Percentiles rank a stretch among this genome's conserved stretches.
phyloP scores from a whole-genome alignment of 805 yeast species.

The Pichia gijzeniarum region DNA sequence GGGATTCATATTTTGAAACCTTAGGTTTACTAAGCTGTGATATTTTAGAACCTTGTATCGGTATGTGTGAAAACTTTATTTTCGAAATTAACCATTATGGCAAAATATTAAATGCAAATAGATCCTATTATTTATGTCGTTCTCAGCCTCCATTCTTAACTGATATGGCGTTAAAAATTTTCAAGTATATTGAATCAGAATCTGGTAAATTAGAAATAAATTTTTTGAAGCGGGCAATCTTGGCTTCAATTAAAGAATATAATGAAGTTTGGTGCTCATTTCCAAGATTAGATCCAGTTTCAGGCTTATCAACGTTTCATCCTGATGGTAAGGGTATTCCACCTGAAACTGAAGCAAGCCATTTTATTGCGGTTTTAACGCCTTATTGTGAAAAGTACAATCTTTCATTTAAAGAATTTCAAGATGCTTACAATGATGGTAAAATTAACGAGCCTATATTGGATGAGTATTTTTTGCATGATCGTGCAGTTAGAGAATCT shows the following conservation, averaged over 20 bases:
- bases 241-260: slow-evolving; percentile 85
- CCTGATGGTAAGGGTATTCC: slow-evolving; percentile 93
- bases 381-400: slow-evolving; percentile 64
- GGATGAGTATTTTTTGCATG: slow-evolving; percentile 85
- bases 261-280: slow-evolving; percentile 65
- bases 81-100: slow-evolving; percentile 89
- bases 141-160: slow-evolving; percentile 97
- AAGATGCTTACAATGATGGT: slow-evolving; percentile 61
- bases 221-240: slow-evolving; percentile 56
- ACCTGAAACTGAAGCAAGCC: slow-evolving; percentile 91
- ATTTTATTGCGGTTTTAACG: slow-evolving; percentile 63
- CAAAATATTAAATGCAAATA: slow-evolving; percentile 87
- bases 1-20: slow-evolving; percentile 95
- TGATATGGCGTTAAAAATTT: slow-evolving; percentile 77
- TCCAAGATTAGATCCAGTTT: slow-evolving; percentile 65
- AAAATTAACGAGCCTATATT: slow-evolving; percentile 67
- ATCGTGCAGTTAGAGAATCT: slow-evolving; percentile 90
- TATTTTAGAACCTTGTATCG: slow-evolving; percentile 65
- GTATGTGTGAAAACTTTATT: slow-evolving; percentile 88
- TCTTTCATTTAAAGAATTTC: slow-evolving; percentile 54
- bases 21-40: slow-evolving; percentile 70
- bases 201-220: slow-evolving; percentile 43
- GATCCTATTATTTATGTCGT: slow-evolving; percentile 83
- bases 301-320: slow-evolving; percentile 84
- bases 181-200: slow-evolving; percentile 41